These are phyloP conservation scores for Plasmodium fragile DNA, from an alignment of 169 alveolate genomes.

Conservation along the genomic window DNA sequence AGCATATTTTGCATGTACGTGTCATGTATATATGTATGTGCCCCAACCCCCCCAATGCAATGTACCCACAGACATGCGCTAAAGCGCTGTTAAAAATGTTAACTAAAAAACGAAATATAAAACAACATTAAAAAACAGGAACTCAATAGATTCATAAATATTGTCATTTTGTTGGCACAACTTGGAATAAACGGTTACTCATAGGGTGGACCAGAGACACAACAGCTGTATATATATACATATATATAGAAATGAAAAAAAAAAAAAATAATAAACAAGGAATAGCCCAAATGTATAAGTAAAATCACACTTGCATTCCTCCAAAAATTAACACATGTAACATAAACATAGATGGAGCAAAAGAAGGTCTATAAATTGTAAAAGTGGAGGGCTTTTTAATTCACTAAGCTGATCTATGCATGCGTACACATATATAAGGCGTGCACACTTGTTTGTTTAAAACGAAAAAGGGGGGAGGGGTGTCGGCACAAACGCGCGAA, in stretches of 20 bases:
- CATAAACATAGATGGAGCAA: neutral
- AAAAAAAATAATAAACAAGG: neutral
- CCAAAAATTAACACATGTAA: neutral
- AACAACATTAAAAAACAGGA: neutral
- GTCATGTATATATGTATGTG: neutral
- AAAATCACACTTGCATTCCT: neutral
- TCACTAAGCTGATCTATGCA: neutral
- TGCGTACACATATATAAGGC: neutral
- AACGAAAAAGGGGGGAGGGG: neutral
- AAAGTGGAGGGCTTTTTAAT: neutral
- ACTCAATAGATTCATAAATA: neutral
- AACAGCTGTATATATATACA: neutral
- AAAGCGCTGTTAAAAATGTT: neutral
- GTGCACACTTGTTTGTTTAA: neutral
- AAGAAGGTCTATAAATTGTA: neutral
- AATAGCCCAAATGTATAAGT: neutral
- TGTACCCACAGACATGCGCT: neutral
- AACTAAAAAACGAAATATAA: neutral
- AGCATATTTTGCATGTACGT: neutral
- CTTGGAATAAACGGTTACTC: neutral
- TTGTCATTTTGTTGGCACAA: neutral
- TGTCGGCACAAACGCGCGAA: neutral
- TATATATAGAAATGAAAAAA: neutral
- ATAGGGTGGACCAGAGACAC: neutral
- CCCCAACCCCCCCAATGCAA: neutral